Base-by-base conservation (phyloP, 805 yeast species). In the Cyberlindnera nakhonratchasimensis region DNA sequence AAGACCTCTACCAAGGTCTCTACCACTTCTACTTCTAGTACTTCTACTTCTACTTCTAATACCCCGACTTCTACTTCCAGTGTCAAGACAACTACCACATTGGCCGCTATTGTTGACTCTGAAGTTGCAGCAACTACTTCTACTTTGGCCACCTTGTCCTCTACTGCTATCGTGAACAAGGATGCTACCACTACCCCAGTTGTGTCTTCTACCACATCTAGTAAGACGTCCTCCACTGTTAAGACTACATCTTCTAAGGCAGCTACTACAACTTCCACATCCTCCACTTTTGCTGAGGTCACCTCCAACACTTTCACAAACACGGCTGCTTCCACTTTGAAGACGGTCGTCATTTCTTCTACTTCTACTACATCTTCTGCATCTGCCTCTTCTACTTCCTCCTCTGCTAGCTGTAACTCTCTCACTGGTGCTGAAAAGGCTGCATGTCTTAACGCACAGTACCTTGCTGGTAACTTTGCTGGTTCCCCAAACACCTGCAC, bases 371-470 rank as follows among this genome's bases (percentile, higher is more conserved):
- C 43, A 18, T 6, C 29, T 4, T 29, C 16, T 11, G 18, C 52
- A 12, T n/a, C 50, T n/a, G 12, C 42, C 14, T 17, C 48, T 5
- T 11, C 44, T 6, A 14, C 43, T 2, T 14, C 34, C 23, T 23
- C 37, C 33, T 5, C 42, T 5, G 40, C 47, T 18, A 68, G 63
- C 32, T 70, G 74, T 40, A 54, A 66, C 8, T 43, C 58, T 4
- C 53, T 68, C 12, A 35, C 65, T 12, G 80, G 78, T 4, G 52
- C 58, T 8, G 59, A 54, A 12, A 56, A 62, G 46, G 80, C 77
- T 2, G 57, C 64, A 43, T 69, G 77, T 44, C 43, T 74, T 49
- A 77, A 77, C 53, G 47, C 59, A 1, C 68, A 67, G 44, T 77
- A 67, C 52, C 62, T 57, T 14, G 60, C 61, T 31, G 79, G 78